Percentiles rank a stretch among this genome's conserved stretches.
Evolutionary conservation across 768 basidiomycete genomes (phyloP).

Genomic region (Mycena pura): DNA sequence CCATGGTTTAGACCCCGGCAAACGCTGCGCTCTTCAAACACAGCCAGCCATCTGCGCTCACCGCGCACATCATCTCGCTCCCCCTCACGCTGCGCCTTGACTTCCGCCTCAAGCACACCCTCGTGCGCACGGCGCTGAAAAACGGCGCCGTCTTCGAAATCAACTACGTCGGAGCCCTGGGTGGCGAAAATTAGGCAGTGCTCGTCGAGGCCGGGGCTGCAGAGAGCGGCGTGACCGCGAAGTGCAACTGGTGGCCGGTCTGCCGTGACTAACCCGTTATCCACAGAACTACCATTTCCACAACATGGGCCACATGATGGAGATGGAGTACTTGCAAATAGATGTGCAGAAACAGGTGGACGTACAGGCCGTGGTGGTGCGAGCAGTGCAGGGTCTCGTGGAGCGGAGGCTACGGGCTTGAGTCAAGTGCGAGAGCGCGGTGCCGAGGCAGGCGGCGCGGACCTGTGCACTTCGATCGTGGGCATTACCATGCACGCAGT

Average conservation of each 20-base stretch:
- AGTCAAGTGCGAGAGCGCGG: neutral
- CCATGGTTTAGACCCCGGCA: conserved; percentile 62
- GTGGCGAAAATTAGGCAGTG: conserved; percentile 55
- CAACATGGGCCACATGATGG: conserved; percentile 28
- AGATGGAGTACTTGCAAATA: conserved; percentile 20
- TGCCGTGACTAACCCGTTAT: neutral
- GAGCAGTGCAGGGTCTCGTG: conserved; percentile 8
- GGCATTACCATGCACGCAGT: no score
- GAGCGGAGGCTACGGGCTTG: conserved; percentile 2
- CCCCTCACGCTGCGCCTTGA: conserved; percentile 80
- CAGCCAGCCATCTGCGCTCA: conserved; percentile 73
- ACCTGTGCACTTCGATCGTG: neutral
- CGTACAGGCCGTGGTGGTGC: conserved; percentile 17
- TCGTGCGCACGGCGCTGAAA: conserved; percentile 79
- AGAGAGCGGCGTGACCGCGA: conserved; percentile 60
- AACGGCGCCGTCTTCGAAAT: conserved; percentile 88
- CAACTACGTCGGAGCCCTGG: conserved; percentile 75
- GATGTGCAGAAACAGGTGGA: conserved; percentile 17
- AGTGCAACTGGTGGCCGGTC: conserved; percentile 86
- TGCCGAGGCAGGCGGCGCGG: neutral
- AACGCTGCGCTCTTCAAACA: conserved; percentile 70
- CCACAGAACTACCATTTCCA: conserved; percentile 25
- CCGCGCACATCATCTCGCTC: conserved; percentile 81
- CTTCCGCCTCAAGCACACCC: conserved; percentile 83
- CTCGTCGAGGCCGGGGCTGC: conserved; percentile 54